Base-by-base conservation (phyloP, 306 rosid genomes). In the Begonia masoniana region DNA sequence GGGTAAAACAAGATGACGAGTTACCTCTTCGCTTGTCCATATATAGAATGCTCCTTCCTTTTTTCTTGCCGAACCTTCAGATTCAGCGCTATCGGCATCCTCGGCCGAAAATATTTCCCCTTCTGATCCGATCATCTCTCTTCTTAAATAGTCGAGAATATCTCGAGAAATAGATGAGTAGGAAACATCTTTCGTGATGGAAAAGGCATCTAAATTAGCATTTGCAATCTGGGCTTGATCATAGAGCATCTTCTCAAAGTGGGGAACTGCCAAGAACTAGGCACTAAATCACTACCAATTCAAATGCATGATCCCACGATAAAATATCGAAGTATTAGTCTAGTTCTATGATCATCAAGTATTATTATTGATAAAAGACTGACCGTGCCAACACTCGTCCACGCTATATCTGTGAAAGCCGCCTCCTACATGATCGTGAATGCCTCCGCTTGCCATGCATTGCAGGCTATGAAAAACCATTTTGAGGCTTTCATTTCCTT, bases 21-120 rank as follows among this genome's bases (percentile, higher is more conserved):
- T 46, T 14, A 89, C 97, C 95, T 85, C 94, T 73, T 74, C 36
- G 71, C 74, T 78, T 56, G 85, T 73, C 97, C 97, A 89, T 72
- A 85, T 66, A 54, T 89, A 89, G 71, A 85, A 85, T 68, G 91
- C 83, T 61, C 97, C 95, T 78, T 85, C 95, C 57, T 85, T 89
- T 65, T 85, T 89, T 55, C 72, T 78, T 41, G 78, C 49, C 56
- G 83, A 73, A 59, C 78, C 94, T 61, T 80, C 94, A 41, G 65
- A 61, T 68, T 89, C 97, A n/a, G 95, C 91, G 73, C 95, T 89
- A 55, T 89, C 97, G 67, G 97, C 95, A 65, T 89, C 97, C 82
- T 89, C 97, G 43, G 97, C 97, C n/a, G 97, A 89, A 83, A 73
- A 89, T 26, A 89, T 85, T 83, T 89, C 91, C 41, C 95, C 97